Evolutionary conservation across 116 monocot genomes (phyloP), one percentile per base, ranked within the genome.

Genomic region (Dioscorea cayenensis): DNA sequence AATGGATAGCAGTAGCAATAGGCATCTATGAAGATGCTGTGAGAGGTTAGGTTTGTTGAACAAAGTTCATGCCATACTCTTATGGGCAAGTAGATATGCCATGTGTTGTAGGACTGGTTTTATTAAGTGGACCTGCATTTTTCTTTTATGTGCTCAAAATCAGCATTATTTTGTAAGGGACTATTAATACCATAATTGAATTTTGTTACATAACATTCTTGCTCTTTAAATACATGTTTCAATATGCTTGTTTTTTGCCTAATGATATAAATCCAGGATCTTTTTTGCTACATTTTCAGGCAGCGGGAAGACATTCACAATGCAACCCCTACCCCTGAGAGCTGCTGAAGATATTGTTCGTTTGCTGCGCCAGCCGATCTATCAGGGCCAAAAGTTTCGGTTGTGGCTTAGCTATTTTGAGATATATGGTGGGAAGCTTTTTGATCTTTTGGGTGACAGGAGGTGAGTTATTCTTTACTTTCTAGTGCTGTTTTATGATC

Each of bases 371-470:
- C 88, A 88, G 14, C 99, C 99, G 28, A 10, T 62, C 4, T 93
- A 93, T 35, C 75, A 74, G 9, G 84, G 83, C 69, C 90, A 99
- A 78, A 91, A 77, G 52, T 87, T 91, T 73, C 93, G 86, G 75
- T 73, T 97, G 66, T 99, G 99, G 99, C 94, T 99, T 76, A 99
- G 99, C 75, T 99, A 91, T 83, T 99, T 99, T 77, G 99, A 99
- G 71, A 99, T 99, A 68, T 99, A 99, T 85, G 99, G 99, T 64
- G 99, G 99, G 66, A 99, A 99, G 65, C 90, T 99, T 70, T 99
- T 83, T 83, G 99, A 99, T 85, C 99, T 99, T 75, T 90, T 99
- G 22, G 85, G 83, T 64, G 94, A 99, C 49, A 83, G 99, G 77
- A 93, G 99, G 99, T 95, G 55, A 55, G 16, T 5, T 16, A 18